These are phyloP conservation scores for Peronospora tabacina DNA, from an alignment of 352 stramenopile species.

Conservation along the genomic window DNA sequence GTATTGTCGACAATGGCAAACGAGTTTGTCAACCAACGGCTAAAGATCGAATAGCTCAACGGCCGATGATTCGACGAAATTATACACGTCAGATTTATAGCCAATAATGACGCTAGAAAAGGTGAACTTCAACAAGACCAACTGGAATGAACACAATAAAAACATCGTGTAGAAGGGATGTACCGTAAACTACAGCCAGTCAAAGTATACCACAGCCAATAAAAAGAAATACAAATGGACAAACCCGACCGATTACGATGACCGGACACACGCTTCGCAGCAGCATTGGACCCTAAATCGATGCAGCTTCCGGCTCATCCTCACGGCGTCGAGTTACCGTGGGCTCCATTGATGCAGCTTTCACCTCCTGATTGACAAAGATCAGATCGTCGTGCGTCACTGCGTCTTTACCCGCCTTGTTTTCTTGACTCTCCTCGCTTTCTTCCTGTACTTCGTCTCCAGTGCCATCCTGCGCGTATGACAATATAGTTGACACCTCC, in stretches of 20 bases:
- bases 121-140: neutral
- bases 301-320: slow-evolving; percentile 18
- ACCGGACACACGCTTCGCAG: slow-evolving; percentile 9
- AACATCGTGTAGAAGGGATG: slow-evolving; percentile 17
- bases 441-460: slow-evolving; percentile 14
- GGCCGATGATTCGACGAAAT: slow-evolving; percentile 16
- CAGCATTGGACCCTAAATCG: slow-evolving; percentile 17
- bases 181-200: slow-evolving; percentile 18
- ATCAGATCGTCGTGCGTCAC: slow-evolving; percentile 11
- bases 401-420: slow-evolving; percentile 12
- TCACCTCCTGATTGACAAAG: slow-evolving; percentile 8
- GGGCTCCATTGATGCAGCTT: slow-evolving; percentile 7
- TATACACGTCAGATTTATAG: neutral
- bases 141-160: slow-evolving; percentile 15
- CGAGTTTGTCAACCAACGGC: slow-evolving; percentile 24
- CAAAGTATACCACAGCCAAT: slow-evolving; percentile 21
- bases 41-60: slow-evolving; percentile 19
- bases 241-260: slow-evolving; percentile 21
- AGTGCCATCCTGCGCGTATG: slow-evolving; percentile 15
- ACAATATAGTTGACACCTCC: slow-evolving; percentile 19
- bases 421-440: slow-evolving; percentile 20
- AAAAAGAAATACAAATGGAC: slow-evolving; percentile 36
- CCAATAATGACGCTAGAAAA: slow-evolving; percentile 2
- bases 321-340: slow-evolving; percentile 16
- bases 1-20: slow-evolving; percentile 14